Base-by-base conservation (phyloP, 345 rosid genomes). In the Citropsis articulata region DNA sequence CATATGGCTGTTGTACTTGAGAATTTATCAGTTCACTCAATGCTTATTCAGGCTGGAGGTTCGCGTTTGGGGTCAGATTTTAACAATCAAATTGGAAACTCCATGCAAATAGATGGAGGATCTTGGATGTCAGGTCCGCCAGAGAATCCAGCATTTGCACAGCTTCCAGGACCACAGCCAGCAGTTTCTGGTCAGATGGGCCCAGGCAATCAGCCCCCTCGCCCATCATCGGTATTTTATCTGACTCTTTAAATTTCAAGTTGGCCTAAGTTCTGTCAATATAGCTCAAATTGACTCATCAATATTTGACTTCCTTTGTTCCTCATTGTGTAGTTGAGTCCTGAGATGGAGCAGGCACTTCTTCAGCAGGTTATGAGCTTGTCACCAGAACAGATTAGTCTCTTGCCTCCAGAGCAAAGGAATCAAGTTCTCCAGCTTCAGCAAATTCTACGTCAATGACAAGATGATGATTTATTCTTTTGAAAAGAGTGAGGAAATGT, bases 331-430 rank as follows among this genome's bases (percentile, higher is more conserved):
- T 80, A 96, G 99, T 83, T 96, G 89, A 88, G 93, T 33, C 89
- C 98, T 33, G 98, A 94, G 78, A 96, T 89, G 98, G 98, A 94
- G 92, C 90, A 92, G 89, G 94, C 95, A n/a, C 87, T 96, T 71
- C 97, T 94, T 80, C 98, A 94, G 72, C 97, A 94, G 87, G 98
- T 96, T 78, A 96, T 94, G 98, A 96, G 98, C 88, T 90, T 96
- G 57, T 92, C 99, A 31, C 98, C 88, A 14, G 99, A 96, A 50
- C 97, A 94, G 88, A 94, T 96, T 60, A 91, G 88, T 88, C 87
- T 87, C 61, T 83, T 96, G 78, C 98, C 99, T 66, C 90, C 90
- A 14, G 99, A 94, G 61, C 98, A 92, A 77, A 89, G 99, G 80
- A 90, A 85, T 76, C 99, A 94, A 86, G 98, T 96, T 84, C 91